Evolutionary conservation across 164 flowering plant species (phyloP).

Genomic region (Liquidambar formosana): DNA sequence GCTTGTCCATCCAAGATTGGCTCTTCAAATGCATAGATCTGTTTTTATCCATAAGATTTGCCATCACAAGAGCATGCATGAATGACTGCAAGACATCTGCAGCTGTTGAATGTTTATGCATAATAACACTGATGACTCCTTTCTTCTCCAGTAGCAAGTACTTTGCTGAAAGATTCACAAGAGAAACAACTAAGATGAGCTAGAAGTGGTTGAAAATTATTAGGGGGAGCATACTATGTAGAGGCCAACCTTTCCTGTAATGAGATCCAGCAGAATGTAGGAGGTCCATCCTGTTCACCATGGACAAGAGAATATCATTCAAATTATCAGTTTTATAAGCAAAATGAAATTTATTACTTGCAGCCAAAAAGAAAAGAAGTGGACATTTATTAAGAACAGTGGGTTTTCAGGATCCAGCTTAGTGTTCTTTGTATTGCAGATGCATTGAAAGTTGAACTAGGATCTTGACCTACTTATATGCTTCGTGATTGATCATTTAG

Average conservation of each 20-base stretch:
- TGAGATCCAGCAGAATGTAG: conserved; percentile 49
- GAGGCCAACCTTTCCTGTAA: conserved; percentile 60
- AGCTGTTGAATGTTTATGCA: conserved; percentile 72
- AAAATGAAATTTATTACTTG: too few relatives aligned
- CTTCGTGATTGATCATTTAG: conserved; percentile 1
- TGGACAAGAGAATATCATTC: background rate
- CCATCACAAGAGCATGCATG: conserved; percentile 81
- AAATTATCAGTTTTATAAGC: background rate
- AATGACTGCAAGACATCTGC: conserved; percentile 73
- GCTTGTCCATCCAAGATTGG: conserved; percentile 77
- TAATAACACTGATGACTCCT: conserved; percentile 44
- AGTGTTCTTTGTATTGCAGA: background rate
- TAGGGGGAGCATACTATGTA: background rate
- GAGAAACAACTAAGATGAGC: conserved; percentile 8
- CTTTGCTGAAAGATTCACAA: conserved; percentile 41
- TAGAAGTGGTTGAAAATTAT: conserved; percentile 1
- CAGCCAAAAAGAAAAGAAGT: too few relatives aligned
- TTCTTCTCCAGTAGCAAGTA: conserved; percentile 66
- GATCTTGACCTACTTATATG: background rate
- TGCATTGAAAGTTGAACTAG: background rate
- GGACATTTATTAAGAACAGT: too few relatives aligned
- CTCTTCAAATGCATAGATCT: conserved; percentile 50
- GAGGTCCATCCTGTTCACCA: conserved; percentile 53
- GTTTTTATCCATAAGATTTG: conserved; percentile 32
- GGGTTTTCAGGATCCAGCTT: background rate